Evolutionary conservation across 768 basidiomycete genomes (phyloP).

Genomic region (Lactifluus pinguis): DNA sequence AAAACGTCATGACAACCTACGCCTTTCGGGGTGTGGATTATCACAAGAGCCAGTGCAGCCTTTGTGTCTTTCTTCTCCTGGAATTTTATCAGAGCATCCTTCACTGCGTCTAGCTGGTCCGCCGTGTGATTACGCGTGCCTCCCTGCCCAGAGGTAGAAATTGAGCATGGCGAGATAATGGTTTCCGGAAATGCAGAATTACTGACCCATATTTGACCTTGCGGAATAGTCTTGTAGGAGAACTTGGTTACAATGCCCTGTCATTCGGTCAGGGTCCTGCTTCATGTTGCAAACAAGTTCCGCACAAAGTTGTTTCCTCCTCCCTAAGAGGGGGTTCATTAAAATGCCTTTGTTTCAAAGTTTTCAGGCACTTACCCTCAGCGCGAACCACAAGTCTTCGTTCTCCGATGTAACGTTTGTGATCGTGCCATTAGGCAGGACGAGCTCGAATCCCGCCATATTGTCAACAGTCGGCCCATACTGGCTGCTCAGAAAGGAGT

Average conservation of each 20-base stretch:
- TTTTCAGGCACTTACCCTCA: background rate
- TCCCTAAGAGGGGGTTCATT: background rate
- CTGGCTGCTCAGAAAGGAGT: slow-evolving; percentile 18
- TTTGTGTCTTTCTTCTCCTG: background rate
- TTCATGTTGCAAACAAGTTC: too few species aligned
- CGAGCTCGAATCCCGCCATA: slow-evolving; percentile 23
- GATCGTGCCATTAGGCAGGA: slow-evolving; percentile 25
- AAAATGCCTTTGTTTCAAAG: background rate
- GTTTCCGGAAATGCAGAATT: background rate
- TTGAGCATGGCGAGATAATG: too few species aligned
- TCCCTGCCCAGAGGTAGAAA: background rate
- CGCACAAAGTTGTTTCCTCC: slow-evolving; percentile 15
- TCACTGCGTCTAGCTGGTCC: background rate
- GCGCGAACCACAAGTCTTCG: slow-evolving; percentile 11
- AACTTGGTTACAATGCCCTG: slow-evolving; percentile 10
- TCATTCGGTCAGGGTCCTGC: background rate
- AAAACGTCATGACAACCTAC: background rate
- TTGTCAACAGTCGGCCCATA: slow-evolving; percentile 28
- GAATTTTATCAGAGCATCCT: background rate
- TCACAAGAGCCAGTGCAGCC: background rate
- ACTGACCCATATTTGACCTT: slow-evolving; percentile 3
- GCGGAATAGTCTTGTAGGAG: slow-evolving; percentile 1
- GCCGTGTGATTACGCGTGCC: background rate
- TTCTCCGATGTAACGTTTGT: background rate
- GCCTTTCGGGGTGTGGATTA: background rate